Conservation (phyloP, 1,139 yeast species). For the Hyphopichia pseudoburtonii region DNA sequence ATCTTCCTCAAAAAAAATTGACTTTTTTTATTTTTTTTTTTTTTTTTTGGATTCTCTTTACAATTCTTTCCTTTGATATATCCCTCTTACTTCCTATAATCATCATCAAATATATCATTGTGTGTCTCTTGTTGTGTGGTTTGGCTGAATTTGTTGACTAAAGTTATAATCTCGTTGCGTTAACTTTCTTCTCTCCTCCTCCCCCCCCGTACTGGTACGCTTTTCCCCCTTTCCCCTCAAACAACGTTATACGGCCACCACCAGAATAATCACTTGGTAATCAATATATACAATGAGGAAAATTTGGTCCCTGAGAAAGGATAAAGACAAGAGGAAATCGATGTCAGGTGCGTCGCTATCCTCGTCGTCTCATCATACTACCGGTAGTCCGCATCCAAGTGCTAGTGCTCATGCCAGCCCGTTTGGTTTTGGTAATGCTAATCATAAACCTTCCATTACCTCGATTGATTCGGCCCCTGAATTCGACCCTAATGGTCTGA, state of each 20-base stretch:
- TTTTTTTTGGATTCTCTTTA: not conserved
- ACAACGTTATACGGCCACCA: not conserved
- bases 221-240: not conserved
- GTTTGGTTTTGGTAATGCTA: too few relatives aligned
- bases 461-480: conserved; percentile 5
- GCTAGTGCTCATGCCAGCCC: conserved; percentile 7
- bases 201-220: not conserved
- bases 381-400: not conserved
- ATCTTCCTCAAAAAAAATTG: too few relatives aligned
- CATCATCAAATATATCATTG: not conserved
- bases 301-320: conserved; percentile 32
- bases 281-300: conserved; percentile 21
- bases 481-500: conserved; percentile 5
- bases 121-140: not conserved
- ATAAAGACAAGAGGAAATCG: conserved; percentile 27
- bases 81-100: not conserved
- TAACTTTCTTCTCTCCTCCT: not conserved
- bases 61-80: not conserved
- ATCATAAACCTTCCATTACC: conserved; percentile 8
- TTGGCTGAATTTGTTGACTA: not conserved
- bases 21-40: not conserved
- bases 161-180: not conserved
- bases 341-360: conserved; percentile 12
- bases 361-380: not conserved
- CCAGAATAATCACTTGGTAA: not conserved